Evolutionary conservation across 495 filamentous ascomycete genomes (phyloP).

Genomic region (Xylaria sp.): DNA sequence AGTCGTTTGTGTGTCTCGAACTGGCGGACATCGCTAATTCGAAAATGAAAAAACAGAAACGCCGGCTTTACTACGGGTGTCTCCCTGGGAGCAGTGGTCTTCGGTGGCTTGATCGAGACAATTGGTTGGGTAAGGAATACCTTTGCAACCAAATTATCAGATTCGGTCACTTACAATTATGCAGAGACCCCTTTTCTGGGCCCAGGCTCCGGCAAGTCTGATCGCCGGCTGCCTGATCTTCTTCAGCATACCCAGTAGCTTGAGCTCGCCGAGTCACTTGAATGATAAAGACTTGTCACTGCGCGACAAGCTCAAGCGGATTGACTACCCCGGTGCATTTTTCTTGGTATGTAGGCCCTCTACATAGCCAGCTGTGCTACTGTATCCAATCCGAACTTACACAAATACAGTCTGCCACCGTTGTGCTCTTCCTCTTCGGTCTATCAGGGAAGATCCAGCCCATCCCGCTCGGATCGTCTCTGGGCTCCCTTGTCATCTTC

Average conservation of each 20-base stretch:
- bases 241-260: constrained; percentile 61
- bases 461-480: constrained; percentile 64
- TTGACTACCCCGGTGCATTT: constrained; percentile 74
- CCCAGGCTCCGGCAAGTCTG: constrained; percentile 66
- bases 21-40: no score
- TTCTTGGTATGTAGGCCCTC: constrained; percentile 59
- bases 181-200: constrained; percentile 71
- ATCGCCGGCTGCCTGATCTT: constrained; percentile 64
- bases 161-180: background rate
- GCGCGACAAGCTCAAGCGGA: constrained; percentile 58
- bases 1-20: constrained; percentile 2
- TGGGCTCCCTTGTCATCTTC: constrained; percentile 61
- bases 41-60: no score
- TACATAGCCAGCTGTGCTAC: background rate
- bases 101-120: constrained; percentile 65
- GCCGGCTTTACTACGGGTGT: constrained; percentile 72
- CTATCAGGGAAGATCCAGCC: constrained; percentile 65
- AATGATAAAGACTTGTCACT: constrained; percentile 30
- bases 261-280: constrained; percentile 38
- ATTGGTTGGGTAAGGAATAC: constrained; percentile 69
- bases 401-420: constrained; percentile 53
- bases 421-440: constrained; percentile 70
- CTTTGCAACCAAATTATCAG: background rate
- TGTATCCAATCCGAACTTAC: constrained; percentile 3
- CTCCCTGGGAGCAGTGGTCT: constrained; percentile 71